These are phyloP conservation scores for Corylus heterophylla DNA, from an alignment of 306 rosid species.

Conservation along the genomic window DNA sequence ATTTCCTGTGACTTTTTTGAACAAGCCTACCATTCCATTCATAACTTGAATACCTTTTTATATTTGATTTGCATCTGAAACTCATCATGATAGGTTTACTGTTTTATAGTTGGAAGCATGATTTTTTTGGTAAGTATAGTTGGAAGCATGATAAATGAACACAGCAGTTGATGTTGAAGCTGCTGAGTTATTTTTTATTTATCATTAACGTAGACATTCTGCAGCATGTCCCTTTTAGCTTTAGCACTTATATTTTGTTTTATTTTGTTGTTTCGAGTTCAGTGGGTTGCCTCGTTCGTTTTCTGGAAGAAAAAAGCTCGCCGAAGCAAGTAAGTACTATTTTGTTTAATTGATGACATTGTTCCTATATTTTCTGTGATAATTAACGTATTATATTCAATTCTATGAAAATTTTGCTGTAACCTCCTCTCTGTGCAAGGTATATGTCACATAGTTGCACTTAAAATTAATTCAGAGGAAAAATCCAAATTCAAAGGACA, in stretches of 20 bases:
- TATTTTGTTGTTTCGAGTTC: conserved; percentile 33
- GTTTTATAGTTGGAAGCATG: background rate
- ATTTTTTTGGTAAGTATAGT: background rate
- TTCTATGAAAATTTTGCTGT: background rate
- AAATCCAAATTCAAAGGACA: no score
- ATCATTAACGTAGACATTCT: background rate
- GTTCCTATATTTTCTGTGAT: background rate
- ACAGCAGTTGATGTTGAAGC: background rate
- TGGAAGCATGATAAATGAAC: background rate
- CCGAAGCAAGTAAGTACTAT: conserved; percentile 81
- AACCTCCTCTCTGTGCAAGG: background rate
- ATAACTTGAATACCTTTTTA: background rate
- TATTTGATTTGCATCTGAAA: conserved; percentile 4
- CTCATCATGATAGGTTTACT: background rate
- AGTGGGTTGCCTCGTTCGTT: conserved; percentile 68
- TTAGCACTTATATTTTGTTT: conserved; percentile 17
- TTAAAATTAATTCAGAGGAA: background rate
- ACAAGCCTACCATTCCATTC: background rate
- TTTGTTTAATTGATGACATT: background rate
- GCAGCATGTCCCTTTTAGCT: background rate
- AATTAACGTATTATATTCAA: background rate
- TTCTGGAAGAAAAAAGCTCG: conserved; percentile 81
- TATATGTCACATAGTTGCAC: background rate
- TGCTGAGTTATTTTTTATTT: background rate
- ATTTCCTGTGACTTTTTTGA: background rate